These are phyloP conservation scores for Candida dendrica DNA, from an alignment of 805 yeast species.

Conservation along the genomic window DNA sequence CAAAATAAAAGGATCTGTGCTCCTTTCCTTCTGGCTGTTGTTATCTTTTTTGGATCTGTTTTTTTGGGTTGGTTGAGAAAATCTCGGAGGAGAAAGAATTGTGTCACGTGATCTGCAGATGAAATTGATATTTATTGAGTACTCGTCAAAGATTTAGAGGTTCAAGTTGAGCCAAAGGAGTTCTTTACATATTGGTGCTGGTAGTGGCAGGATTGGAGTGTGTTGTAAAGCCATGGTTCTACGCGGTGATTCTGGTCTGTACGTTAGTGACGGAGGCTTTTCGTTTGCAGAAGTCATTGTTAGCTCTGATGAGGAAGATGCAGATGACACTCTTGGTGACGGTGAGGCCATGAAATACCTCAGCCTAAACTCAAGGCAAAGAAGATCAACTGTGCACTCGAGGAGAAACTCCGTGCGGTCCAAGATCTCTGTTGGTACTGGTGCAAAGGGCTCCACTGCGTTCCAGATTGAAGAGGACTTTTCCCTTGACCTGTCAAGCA, in stretches of 20 bases:
- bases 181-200: too few relatives aligned
- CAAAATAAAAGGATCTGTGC: too few relatives aligned
- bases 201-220: too few relatives aligned
- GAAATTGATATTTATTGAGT: too few relatives aligned
- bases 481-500: conserved; percentile 5
- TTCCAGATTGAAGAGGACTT: conserved; percentile 8
- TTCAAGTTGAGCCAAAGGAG: too few relatives aligned
- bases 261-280: background rate
- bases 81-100: too few relatives aligned
- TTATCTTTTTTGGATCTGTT: too few relatives aligned
- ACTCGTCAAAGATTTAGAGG: too few relatives aligned
- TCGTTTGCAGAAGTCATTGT: background rate
- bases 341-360: background rate
- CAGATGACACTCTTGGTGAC: background rate
- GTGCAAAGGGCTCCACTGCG: conserved; percentile 9
- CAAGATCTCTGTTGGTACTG: conserved; percentile 10
- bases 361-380: background rate
- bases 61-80: too few relatives aligned
- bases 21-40: too few relatives aligned
- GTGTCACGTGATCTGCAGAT: too few relatives aligned
- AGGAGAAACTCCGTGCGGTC: conserved; percentile 11
- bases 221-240: background rate
- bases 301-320: background rate
- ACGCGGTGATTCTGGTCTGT: background rate
- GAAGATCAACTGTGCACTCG: background rate